phyloP scores from a whole-genome alignment of 495 filamentous ascomycete genomes.

The Haplographium delicatum region DNA sequence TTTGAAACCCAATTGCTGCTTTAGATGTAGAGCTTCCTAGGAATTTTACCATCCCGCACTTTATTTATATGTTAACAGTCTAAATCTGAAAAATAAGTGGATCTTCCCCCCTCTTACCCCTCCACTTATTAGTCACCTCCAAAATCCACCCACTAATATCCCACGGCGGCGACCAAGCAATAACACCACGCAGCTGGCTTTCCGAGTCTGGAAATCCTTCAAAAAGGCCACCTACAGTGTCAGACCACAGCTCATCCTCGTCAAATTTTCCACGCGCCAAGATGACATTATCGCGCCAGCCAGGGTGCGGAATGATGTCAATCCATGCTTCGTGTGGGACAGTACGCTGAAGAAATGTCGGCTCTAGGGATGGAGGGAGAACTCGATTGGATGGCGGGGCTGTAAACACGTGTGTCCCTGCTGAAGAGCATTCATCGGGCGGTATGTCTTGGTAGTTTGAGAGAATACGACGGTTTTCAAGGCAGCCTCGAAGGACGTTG shows the following conservation, averaged over 20 bases:
- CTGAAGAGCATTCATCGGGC: conserved; percentile 23
- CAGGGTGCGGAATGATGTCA: conserved; percentile 30
- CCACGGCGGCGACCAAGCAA: conserved; percentile 38
- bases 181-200: conserved; percentile 31
- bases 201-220: conserved; percentile 35
- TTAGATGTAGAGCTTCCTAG: too few species aligned
- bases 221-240: conserved; percentile 33
- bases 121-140: conserved; percentile 40
- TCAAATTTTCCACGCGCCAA: conserved; percentile 30
- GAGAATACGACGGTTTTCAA: conserved; percentile 34
- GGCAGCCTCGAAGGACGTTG: conserved; percentile 38
- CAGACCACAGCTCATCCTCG: conserved; percentile 35
- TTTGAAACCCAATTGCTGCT: too few species aligned
- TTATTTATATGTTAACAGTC: too few species aligned
- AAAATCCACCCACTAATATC: conserved; percentile 37
- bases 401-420: conserved; percentile 28
- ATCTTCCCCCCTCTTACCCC: conserved; percentile 34
- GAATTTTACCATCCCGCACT: too few species aligned
- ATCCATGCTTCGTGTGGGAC: conserved; percentile 32
- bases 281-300: conserved; percentile 29
- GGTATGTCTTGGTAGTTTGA: too few species aligned
- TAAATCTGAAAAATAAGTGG: too few species aligned
- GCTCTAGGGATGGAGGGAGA: conserved; percentile 24
- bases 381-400: conserved; percentile 20
- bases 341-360: conserved; percentile 23